Conservation (phyloP, 208 protist species). For the Trichomonas gallinae region DNA sequence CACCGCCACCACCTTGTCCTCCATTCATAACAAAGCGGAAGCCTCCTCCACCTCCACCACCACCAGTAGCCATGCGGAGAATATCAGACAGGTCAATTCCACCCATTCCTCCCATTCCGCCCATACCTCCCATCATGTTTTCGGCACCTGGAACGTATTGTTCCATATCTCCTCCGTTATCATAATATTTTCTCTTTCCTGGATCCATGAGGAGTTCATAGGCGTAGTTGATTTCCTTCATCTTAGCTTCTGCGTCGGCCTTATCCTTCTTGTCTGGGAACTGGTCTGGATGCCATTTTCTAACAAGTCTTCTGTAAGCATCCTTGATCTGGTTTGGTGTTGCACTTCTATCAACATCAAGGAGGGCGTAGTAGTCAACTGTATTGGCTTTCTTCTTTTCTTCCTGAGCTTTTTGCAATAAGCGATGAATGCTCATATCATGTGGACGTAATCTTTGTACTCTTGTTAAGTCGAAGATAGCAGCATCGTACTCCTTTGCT, state of each 20-base stretch:
- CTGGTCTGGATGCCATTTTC: not conserved
- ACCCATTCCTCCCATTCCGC: not conserved
- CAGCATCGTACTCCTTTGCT: not conserved
- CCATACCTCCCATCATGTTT: slow-evolving; percentile 21
- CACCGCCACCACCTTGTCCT: not conserved
- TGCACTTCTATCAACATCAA: not conserved
- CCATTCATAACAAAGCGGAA: not conserved
- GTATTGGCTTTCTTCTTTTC: not conserved
- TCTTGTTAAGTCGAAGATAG: not conserved
- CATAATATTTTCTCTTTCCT: not conserved
- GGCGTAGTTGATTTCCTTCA: not conserved
- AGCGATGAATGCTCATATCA: not conserved
- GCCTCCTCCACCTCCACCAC: not conserved
- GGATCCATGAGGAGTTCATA: not conserved
- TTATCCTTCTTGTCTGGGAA: not conserved
- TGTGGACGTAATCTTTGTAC: not conserved
- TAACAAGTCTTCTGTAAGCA: not conserved
- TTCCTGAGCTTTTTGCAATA: not conserved
- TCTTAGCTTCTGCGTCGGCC: not conserved
- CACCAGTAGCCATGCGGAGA: not conserved
- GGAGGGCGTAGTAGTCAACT: not conserved
- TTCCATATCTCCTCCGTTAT: slow-evolving; percentile 19
- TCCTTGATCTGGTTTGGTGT: not conserved
- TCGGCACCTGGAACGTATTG: slow-evolving; percentile 23
- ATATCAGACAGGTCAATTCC: not conserved